Percentiles rank a stretch among this genome's conserved stretches.
These are phyloP conservation scores for Ajuga chamaepitys DNA, from an alignment of 257 asterid genomes.

Conservation along the genomic window DNA sequence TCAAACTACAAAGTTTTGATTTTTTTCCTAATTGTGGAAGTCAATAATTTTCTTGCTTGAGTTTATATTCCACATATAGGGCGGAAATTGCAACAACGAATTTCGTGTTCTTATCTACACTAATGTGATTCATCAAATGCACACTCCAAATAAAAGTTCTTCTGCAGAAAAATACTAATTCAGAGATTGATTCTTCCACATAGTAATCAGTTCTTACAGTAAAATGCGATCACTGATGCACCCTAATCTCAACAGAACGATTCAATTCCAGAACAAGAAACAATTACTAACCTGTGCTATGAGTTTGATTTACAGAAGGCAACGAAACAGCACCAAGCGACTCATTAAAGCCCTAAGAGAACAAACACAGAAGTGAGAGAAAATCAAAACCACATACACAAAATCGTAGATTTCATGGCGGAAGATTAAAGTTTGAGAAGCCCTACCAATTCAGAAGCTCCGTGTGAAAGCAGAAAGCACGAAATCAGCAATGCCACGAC, in stretches of 20 bases:
- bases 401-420: neutral
- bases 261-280: neutral
- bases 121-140: neutral
- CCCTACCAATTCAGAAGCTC: slow-evolving; percentile 39
- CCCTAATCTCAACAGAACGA: neutral
- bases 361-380: neutral
- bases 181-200: neutral
- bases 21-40: no score
- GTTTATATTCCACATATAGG: no score
- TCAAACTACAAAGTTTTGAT: no score
- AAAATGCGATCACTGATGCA: neutral
- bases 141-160: neutral
- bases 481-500: slow-evolving; percentile 20
- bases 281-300: slow-evolving; percentile 30
- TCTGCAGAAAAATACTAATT: neutral
- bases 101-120: neutral
- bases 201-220: neutral
- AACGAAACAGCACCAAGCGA: slow-evolving; percentile 17
- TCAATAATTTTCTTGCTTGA: no score
- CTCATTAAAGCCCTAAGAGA: slow-evolving; percentile 24
- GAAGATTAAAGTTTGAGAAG: slow-evolving; percentile 3
- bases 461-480: slow-evolving; percentile 26
- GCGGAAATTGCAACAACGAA: neutral
- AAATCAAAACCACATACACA: neutral
- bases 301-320: slow-evolving; percentile 31